A percentile compares a stretch with the other conserved stretches of the same genome.
These are phyloP conservation scores for Berkeleyomyces basicola DNA, from an alignment of 2,329 filamentous ascomycete genomes.

Conservation along the genomic window DNA sequence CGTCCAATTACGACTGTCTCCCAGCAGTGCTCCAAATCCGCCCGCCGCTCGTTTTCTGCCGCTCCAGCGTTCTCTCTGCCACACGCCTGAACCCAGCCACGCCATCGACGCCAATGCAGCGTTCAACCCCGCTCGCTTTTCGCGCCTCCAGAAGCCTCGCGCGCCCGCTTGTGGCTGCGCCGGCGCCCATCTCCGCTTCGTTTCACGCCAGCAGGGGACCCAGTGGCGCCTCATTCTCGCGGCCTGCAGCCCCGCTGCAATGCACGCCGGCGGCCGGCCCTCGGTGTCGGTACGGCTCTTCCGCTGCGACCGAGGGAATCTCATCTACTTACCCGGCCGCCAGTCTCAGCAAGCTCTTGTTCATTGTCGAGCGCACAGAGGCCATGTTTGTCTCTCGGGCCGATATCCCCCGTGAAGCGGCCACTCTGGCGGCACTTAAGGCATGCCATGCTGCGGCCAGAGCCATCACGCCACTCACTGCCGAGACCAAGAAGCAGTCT, in stretches of 20 bases:
- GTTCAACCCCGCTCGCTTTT: background rate
- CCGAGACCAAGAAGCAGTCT: conserved; percentile 1
- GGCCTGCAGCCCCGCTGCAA: background rate
- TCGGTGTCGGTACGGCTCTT: background rate
- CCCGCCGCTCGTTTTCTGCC: background rate
- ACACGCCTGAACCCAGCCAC: background rate
- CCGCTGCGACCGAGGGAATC: background rate
- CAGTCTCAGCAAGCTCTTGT: conserved; percentile 25
- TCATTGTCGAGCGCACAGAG: conserved; percentile 26
- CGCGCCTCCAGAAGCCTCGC: background rate
- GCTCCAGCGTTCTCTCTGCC: background rate
- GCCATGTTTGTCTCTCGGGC: conserved; percentile 28
- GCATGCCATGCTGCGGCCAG: conserved; percentile 29
- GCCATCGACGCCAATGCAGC: background rate
- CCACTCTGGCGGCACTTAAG: conserved; percentile 28
- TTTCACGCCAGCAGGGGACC: background rate
- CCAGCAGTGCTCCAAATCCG: background rate
- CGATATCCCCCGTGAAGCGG: conserved; percentile 28
- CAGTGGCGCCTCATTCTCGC: background rate
- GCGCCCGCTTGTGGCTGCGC: background rate
- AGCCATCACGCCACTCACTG: conserved; percentile 23
- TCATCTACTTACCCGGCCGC: conserved; percentile 17
- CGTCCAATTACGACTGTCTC: background rate
- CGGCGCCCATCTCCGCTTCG: background rate
- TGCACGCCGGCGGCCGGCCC: background rate